These are phyloP conservation scores for Diophrys appendiculata DNA, from an alignment of 73 alveolate species.

Conservation along the genomic window DNA sequence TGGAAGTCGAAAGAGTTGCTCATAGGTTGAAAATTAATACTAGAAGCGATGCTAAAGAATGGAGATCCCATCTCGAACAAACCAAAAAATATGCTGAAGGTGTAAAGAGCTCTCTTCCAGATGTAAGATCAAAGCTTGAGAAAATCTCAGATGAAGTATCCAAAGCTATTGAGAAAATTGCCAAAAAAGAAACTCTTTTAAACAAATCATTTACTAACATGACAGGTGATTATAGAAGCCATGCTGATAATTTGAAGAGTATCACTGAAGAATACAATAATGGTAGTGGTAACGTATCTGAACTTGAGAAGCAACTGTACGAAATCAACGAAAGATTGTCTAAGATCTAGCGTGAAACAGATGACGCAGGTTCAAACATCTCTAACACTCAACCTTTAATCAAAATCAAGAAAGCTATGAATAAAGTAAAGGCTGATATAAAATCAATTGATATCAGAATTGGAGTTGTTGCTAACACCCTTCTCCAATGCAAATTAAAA, in stretches of 20 bases:
- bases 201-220: slow-evolving; percentile 53
- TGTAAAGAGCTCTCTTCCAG: slow-evolving; percentile 56
- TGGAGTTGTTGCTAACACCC: slow-evolving; percentile 69
- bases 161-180: slow-evolving; percentile 56
- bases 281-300: slow-evolving; percentile 55
- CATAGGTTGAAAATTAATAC: slow-evolving; percentile 53
- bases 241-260: slow-evolving; percentile 46
- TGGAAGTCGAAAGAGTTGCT: slow-evolving; percentile 77
- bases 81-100: slow-evolving; percentile 63
- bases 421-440: slow-evolving; percentile 51
- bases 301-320: slow-evolving; percentile 47
- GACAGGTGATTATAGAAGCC: slow-evolving; percentile 68
- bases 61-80: slow-evolving; percentile 70
- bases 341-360: slow-evolving; percentile 37
- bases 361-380: slow-evolving; percentile 51
- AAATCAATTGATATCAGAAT: slow-evolving; percentile 63
- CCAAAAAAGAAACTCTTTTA: slow-evolving; percentile 54
- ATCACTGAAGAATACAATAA: slow-evolving; percentile 32
- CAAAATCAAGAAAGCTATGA: slow-evolving; percentile 61
- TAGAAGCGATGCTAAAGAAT: slow-evolving; percentile 61
- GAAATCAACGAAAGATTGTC: slow-evolving; percentile 59
- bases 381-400: slow-evolving; percentile 59
- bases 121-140: slow-evolving; percentile 52
- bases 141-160: slow-evolving; percentile 64
- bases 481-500: slow-evolving; percentile 56